Evolutionary conservation across 116 monocot species (phyloP).

Genomic region (Papilionanthe hybrid): DNA sequence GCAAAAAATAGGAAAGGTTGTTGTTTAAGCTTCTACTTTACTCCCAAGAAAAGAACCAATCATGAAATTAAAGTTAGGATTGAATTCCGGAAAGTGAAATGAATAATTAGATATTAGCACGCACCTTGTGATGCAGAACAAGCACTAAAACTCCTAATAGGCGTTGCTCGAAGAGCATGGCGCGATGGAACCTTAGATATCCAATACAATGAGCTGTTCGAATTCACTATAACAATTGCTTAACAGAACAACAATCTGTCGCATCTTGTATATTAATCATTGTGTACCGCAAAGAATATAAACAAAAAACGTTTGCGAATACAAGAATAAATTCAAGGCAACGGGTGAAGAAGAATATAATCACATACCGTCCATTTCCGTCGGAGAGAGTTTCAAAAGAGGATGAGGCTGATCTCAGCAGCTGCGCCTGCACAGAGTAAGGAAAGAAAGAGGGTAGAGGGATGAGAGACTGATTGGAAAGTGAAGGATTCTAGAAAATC

Average conservation of each 20-base stretch:
- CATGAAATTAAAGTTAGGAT: not conserved
- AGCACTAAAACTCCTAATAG: conserved; percentile 11
- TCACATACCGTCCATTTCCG: conserved; percentile 1
- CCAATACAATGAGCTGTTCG: not conserved
- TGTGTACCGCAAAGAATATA: not conserved
- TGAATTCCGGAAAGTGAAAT: not conserved
- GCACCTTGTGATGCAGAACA: conserved; percentile 15
- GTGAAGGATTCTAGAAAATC: not conserved
- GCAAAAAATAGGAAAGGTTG: not conserved
- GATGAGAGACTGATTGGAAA: not conserved
- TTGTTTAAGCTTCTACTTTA: not conserved
- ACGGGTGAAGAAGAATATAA: not conserved
- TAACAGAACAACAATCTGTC: not conserved
- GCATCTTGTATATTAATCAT: not conserved
- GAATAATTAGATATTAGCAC: not conserved
- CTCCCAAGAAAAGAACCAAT: not conserved
- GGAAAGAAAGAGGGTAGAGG: not conserved
- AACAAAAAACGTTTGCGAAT: not conserved
- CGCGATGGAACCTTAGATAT: conserved; percentile 1
- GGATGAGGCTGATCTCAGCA: not conserved
- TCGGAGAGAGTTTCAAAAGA: not conserved
- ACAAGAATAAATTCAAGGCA: not conserved
- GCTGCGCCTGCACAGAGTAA: not conserved
- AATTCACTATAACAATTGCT: not conserved
- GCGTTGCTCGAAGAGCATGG: not conserved